Conservation (phyloP, 352 stramenopile genomes). For the Phytophthora chlamydospora region DNA sequence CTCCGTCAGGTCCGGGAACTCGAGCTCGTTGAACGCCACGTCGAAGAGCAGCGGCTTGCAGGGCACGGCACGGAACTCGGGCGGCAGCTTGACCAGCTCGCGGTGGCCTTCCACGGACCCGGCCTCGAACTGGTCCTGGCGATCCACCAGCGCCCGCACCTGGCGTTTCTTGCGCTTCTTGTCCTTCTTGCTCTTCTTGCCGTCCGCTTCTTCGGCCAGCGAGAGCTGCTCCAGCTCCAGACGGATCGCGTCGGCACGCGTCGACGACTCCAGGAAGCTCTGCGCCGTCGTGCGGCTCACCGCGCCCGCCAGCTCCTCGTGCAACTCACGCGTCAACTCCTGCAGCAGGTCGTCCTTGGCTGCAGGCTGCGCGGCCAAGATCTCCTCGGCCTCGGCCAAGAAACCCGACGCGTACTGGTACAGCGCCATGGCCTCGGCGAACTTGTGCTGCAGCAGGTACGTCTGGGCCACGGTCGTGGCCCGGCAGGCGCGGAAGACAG, state of each 20-base stretch:
- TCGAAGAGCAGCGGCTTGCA: conserved; percentile 87
- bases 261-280: conserved; percentile 71
- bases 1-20: conserved; percentile 77
- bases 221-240: conserved; percentile 72
- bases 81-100: conserved; percentile 72
- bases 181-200: conserved; percentile 64
- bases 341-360: conserved; percentile 69
- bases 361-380: conserved; percentile 56
- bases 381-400: conserved; percentile 64
- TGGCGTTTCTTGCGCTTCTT: conserved; percentile 52
- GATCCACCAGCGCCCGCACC: conserved; percentile 37
- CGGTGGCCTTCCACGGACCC: conserved; percentile 51
- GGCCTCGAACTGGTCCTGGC: conserved; percentile 47
- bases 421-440: conserved; percentile 67
- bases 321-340: conserved; percentile 64
- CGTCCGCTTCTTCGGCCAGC: conserved; percentile 47
- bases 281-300: conserved; percentile 74
- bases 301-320: conserved; percentile 66
- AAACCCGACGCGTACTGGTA: conserved; percentile 78
- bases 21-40: conserved; percentile 82
- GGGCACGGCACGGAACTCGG: conserved; percentile 64
- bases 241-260: conserved; percentile 58
- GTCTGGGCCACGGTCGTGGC: conserved; percentile 66
- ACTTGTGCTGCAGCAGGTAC: conserved; percentile 72
- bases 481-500: conserved; percentile 70